phyloP scores from a whole-genome alignment of 2,329 filamentous ascomycete species.

The Fusarium anguioides region DNA sequence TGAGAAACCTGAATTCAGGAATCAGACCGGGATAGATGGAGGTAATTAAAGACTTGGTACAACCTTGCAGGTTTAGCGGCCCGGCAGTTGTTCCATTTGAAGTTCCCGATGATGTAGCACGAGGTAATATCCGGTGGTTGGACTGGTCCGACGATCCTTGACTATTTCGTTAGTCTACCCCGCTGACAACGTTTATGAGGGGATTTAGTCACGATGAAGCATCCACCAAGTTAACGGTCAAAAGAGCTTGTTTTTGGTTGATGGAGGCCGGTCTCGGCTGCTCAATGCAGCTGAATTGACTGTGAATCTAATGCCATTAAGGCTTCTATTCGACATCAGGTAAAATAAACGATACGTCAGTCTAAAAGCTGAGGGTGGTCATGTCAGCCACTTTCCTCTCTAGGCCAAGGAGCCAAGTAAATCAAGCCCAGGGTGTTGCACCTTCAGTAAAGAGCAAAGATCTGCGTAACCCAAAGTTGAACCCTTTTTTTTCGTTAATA shows the following conservation, averaged over 20 bases:
- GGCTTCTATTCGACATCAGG: not conserved
- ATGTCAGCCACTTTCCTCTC: slow-evolving; percentile 21
- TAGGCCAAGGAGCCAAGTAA: not conserved
- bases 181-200: slow-evolving; percentile 6
- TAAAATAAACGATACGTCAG: not conserved
- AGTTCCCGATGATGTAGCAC: not conserved
- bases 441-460: slow-evolving; percentile 12
- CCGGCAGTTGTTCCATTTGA: slow-evolving; percentile 28
- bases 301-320: slow-evolving; percentile 5
- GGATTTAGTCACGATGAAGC: slow-evolving; percentile 1
- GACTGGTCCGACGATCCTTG: slow-evolving; percentile 25
- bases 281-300: not conserved
- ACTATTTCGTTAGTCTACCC: slow-evolving; percentile 21
- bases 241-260: not conserved
- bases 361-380: not conserved
- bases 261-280: not conserved
- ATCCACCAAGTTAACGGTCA: not conserved
- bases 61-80: slow-evolving; percentile 3
- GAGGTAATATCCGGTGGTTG: slow-evolving; percentile 23
- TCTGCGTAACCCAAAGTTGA: slow-evolving; percentile 2
- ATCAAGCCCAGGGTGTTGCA: slow-evolving; percentile 4
- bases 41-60: slow-evolving; percentile 14
- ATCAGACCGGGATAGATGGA: not conserved
- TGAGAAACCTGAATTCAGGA: slow-evolving; percentile 2
- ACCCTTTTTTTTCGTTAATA: slow-evolving; percentile 2